phyloP scores from a whole-genome alignment of 345 rosid genomes.

The Mercurialis annua region DNA sequence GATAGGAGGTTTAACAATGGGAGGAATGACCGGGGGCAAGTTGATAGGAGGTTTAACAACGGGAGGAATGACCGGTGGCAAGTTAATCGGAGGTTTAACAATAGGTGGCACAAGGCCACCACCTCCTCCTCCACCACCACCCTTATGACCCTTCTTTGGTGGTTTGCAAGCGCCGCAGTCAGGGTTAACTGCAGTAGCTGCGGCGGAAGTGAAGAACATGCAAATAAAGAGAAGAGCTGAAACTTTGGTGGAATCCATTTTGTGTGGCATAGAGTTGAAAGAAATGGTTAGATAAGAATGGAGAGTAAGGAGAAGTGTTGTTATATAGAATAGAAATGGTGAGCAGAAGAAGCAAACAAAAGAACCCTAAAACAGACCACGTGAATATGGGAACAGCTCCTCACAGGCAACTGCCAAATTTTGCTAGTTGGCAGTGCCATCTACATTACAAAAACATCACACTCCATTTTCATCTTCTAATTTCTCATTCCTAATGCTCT shows the following conservation, averaged over 20 bases:
- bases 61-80: slow-evolving; percentile 31
- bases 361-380: slow-evolving; percentile 46
- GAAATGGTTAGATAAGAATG: slow-evolving; percentile 12
- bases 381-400: slow-evolving; percentile 47
- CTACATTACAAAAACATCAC: slow-evolving; percentile 27
- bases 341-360: slow-evolving; percentile 24
- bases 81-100: slow-evolving; percentile 24
- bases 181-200: slow-evolving; percentile 38
- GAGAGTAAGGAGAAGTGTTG: slow-evolving; percentile 7
- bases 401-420: slow-evolving; percentile 56
- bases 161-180: slow-evolving; percentile 56
- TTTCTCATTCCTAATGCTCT: too few species aligned
- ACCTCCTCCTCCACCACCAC: neutral
- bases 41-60: slow-evolving; percentile 18
- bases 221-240: slow-evolving; percentile 51
- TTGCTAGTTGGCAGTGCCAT: slow-evolving; percentile 84
- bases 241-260: slow-evolving; percentile 51
- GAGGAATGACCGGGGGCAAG: slow-evolving; percentile 34
- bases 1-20: slow-evolving; percentile 8
- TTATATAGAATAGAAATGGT: slow-evolving; percentile 25
- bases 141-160: neutral
- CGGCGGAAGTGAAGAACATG: slow-evolving; percentile 54
- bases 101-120: slow-evolving; percentile 16
- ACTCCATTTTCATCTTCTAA: neutral
- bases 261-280: too few species aligned